Percentiles rank a stretch among this genome's conserved stretches.
phyloP scores from a whole-genome alignment of 2,329 filamentous ascomycete genomes.

The Blastomyces percursus region DNA sequence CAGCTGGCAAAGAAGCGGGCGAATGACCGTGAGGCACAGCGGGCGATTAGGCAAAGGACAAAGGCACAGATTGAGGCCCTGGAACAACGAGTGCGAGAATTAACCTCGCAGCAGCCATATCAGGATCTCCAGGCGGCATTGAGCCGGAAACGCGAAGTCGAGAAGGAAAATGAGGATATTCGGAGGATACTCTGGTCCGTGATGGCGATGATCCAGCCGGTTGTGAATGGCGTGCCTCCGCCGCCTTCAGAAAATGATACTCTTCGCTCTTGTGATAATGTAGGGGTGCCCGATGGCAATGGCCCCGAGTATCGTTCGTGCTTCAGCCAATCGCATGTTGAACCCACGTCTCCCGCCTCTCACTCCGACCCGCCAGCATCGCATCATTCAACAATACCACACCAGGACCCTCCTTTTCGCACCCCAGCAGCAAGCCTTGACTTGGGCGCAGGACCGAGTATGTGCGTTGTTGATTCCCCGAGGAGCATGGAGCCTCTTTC shows the following conservation, averaged over 20 bases:
- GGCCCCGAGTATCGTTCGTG: background rate
- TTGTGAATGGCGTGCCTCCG: conserved; percentile 20
- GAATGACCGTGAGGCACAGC: conserved; percentile 81
- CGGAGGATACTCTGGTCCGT: conserved; percentile 56
- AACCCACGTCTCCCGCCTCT: conserved; percentile 9
- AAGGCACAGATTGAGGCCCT: conserved; percentile 67
- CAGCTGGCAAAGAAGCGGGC: conserved; percentile 83
- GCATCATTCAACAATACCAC: background rate
- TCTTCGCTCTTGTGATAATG: conserved; percentile 2
- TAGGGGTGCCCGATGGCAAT: background rate
- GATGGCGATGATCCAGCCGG: conserved; percentile 43
- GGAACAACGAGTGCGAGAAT: conserved; percentile 60
- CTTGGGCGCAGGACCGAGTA: conserved; percentile 1
- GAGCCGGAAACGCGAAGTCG: conserved; percentile 62
- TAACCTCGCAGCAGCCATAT: conserved; percentile 70
- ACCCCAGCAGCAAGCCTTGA: conserved; percentile 10
- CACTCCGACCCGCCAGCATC: conserved; percentile 11
- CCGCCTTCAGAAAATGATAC: background rate
- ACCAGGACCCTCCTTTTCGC: conserved; percentile 8
- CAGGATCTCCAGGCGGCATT: conserved; percentile 69
- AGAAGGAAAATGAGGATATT: conserved; percentile 71
- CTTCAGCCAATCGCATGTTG: conserved; percentile 2
- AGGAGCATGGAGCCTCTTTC: conserved; percentile 38
- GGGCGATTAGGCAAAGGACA: conserved; percentile 72
- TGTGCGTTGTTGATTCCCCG: conserved; percentile 18